A percentile compares a stretch with the other conserved stretches of the same genome.
Conservation (phyloP, 2,329 filamentous ascomycete genomes). For the Ceratocystis colombiana region DNA sequence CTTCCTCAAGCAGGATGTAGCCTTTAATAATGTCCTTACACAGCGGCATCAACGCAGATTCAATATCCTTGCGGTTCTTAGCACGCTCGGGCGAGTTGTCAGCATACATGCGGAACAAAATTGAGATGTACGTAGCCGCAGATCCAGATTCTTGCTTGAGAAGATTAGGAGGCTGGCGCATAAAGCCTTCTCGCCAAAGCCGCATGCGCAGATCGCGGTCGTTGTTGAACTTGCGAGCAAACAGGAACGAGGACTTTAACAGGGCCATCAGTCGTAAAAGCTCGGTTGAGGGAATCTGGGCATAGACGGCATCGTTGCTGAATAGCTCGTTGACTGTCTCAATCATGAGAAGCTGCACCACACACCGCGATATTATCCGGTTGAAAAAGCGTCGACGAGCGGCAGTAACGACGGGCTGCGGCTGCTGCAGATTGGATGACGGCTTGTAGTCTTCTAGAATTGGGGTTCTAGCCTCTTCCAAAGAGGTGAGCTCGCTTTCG, state of each 20-base stretch:
- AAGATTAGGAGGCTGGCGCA: constrained; percentile 97
- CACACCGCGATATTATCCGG: constrained; percentile 96
- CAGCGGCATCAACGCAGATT: constrained; percentile 82
- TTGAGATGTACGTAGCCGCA: constrained; percentile 89
- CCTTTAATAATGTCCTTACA: constrained; percentile 87
- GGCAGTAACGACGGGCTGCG: constrained; percentile 83
- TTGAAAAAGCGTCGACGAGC: constrained; percentile 95
- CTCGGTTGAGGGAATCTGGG: constrained; percentile 80
- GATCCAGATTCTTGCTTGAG: constrained; percentile 93
- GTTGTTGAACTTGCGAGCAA: constrained; percentile 94
- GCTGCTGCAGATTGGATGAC: constrained; percentile 64
- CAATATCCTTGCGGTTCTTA: constrained; percentile 69
- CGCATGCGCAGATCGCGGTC: constrained; percentile 92
- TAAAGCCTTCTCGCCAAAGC: constrained; percentile 95
- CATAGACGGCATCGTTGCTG: constrained; percentile 90
- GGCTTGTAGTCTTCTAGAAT: constrained; percentile 77
- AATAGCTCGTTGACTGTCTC: constrained; percentile 98
- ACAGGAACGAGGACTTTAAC: constrained; percentile 91
- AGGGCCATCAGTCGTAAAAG: constrained; percentile 86
- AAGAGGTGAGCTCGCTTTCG: constrained; percentile 7
- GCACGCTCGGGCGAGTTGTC: constrained; percentile 76
- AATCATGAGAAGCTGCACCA: constrained; percentile 96
- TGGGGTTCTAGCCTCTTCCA: constrained; percentile 13
- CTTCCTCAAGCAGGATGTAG: constrained; percentile 81
- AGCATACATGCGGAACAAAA: constrained; percentile 94